Percentiles rank a stretch among this genome's conserved stretches.
phyloP scores from a whole-genome alignment of 2,329 filamentous ascomycete species.

The Cladosporium sp. region DNA sequence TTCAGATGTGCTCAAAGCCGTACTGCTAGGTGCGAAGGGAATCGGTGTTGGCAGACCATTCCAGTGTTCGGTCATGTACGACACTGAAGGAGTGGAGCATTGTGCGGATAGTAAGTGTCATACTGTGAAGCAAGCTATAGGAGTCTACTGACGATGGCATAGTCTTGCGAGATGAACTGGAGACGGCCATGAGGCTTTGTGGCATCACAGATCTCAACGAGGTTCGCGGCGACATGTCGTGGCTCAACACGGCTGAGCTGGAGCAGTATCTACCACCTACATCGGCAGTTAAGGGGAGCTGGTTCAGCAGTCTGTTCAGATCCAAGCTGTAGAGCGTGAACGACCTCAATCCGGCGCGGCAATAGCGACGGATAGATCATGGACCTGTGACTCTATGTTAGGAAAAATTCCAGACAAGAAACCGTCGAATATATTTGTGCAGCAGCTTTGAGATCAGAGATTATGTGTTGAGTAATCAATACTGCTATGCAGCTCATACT shows the following conservation, averaged over 20 bases:
- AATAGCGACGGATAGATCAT: neutral
- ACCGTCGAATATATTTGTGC: neutral
- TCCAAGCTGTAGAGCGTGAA: conserved; percentile 10
- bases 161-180: conserved; percentile 58
- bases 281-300: conserved; percentile 1
- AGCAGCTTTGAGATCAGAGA: conserved; percentile 9
- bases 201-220: conserved; percentile 63
- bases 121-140: neutral
- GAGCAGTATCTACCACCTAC: conserved; percentile 50
- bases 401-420: neutral
- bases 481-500: conserved; percentile 37
- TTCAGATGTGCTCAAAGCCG: conserved; percentile 66
- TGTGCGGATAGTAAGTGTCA: conserved; percentile 55
- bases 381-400: neutral
- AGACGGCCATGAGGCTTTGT: conserved; percentile 66
- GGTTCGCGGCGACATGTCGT: conserved; percentile 58
- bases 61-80: conserved; percentile 62
- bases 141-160: conserved; percentile 19
- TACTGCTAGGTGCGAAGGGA: conserved; percentile 63
- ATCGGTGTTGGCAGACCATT: conserved; percentile 63
- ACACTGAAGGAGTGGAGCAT: conserved; percentile 53
- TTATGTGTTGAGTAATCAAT: conserved; percentile 31
- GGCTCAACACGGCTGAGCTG: conserved; percentile 55
- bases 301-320: conserved; percentile 6
- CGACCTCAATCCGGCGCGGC: no score